Evolutionary conservation across 164 flowering plant species (phyloP).

Genomic region (Stephania cephalantha): DNA sequence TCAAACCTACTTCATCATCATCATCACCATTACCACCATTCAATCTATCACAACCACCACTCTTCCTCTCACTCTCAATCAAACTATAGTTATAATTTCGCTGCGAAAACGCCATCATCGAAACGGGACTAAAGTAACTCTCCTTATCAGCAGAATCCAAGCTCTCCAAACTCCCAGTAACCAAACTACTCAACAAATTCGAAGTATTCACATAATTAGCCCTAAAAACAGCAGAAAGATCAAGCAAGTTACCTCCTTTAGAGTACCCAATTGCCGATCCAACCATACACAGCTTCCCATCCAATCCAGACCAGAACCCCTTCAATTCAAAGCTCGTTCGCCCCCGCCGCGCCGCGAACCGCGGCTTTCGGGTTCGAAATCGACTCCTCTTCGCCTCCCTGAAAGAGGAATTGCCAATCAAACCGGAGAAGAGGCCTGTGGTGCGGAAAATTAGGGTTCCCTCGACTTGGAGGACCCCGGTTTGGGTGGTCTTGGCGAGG

Average conservation of each 20-base stretch:
- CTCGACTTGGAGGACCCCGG: neutral
- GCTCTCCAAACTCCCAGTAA: slow-evolving; percentile 45
- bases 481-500: neutral
- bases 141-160: slow-evolving; percentile 13
- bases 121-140: slow-evolving; percentile 33
- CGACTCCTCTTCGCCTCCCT: neutral
- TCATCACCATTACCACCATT: neutral
- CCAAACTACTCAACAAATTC: slow-evolving; percentile 28
- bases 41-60: slow-evolving; percentile 9
- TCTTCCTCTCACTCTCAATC: slow-evolving; percentile 14
- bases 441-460: neutral
- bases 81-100: slow-evolving; percentile 29
- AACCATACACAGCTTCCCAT: slow-evolving; percentile 52
- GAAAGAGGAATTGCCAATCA: neutral
- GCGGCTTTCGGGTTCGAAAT: slow-evolving; percentile 7
- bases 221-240: slow-evolving; percentile 40
- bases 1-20: slow-evolving; percentile 14
- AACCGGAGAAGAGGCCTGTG: neutral
- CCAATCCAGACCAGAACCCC: slow-evolving; percentile 49
- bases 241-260: slow-evolving; percentile 24
- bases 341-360: slow-evolving; percentile 3
- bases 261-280: slow-evolving; percentile 26
- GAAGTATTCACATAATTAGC: slow-evolving; percentile 29
- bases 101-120: slow-evolving; percentile 26
- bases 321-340: slow-evolving; percentile 18